phyloP scores from a whole-genome alignment of 345 rosid genomes.

The Punica granatum region DNA sequence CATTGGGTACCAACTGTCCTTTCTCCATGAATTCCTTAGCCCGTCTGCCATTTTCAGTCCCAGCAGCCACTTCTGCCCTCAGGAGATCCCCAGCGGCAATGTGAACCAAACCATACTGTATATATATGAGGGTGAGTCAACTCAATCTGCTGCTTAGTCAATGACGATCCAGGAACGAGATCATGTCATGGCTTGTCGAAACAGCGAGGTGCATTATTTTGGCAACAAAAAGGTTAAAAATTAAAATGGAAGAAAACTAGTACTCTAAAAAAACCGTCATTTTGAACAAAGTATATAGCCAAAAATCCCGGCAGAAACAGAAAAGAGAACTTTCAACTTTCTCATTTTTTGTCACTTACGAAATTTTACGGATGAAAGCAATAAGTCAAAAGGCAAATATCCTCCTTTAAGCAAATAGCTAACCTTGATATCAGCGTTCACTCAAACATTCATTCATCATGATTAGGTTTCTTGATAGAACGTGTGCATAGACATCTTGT shows the following conservation, averaged over 20 bases:
- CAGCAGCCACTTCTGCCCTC: constrained; percentile 69
- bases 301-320: neutral
- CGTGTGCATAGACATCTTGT: neutral
- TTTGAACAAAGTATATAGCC: neutral
- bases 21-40: constrained; percentile 87
- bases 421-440: neutral
- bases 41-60: constrained; percentile 73
- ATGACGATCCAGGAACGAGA: constrained; percentile 12
- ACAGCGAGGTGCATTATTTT: neutral
- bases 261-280: neutral
- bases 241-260: neutral
- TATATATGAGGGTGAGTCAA: constrained; percentile 28
- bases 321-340: too few species aligned
- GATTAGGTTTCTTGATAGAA: too few species aligned
- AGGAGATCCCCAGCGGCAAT: constrained; percentile 88
- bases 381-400: neutral
- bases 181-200: neutral
- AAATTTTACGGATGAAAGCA: too few species aligned
- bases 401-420: neutral
- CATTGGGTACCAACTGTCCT: constrained; percentile 69
- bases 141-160: constrained; percentile 18
- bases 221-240: too few species aligned
- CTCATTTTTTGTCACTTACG: too few species aligned
- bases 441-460: neutral
- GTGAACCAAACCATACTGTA: constrained; percentile 92